These are phyloP conservation scores for Fusarium continuum DNA, from an alignment of 2,329 filamentous ascomycete species.

Conservation along the genomic window DNA sequence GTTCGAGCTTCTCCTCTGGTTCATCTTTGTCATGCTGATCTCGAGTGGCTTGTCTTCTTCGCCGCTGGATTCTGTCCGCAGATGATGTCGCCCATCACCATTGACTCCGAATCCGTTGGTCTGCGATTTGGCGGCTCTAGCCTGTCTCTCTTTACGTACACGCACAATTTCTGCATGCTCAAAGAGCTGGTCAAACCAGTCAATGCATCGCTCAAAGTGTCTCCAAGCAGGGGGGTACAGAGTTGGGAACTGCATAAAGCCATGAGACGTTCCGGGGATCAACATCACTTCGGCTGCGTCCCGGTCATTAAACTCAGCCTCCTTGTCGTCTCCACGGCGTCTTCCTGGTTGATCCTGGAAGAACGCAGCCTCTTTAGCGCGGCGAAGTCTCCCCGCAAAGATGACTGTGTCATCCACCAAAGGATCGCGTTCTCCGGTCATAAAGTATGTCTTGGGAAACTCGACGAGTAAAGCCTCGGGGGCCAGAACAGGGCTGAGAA, in stretches of 20 bases:
- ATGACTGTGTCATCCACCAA: constrained; percentile 97
- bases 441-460: constrained; percentile 95
- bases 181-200: constrained; percentile 86
- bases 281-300: constrained; percentile 75
- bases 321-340: constrained; percentile 14
- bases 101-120: constrained; percentile 30
- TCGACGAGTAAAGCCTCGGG: constrained; percentile 82
- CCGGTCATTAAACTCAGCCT: constrained; percentile 52
- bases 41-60: constrained; percentile 86
- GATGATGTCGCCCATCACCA: constrained; percentile 43
- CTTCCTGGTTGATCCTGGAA: constrained; percentile 17
- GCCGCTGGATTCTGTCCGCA: constrained; percentile 68
- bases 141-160: constrained; percentile 38
- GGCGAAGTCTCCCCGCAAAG: constrained; percentile 87
- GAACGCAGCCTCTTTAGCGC: constrained; percentile 71
- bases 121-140: constrained; percentile 6
- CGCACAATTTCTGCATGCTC: constrained; percentile 57
- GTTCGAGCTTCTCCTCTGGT: constrained; percentile 47
- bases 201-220: constrained; percentile 79
- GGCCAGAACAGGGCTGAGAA: constrained; percentile 88
- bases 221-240: constrained; percentile 92
- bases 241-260: constrained; percentile 89
- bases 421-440: constrained; percentile 94
- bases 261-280: constrained; percentile 89
- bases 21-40: constrained; percentile 71